Conservation (phyloP, 441 rosid genomes). For the Kokia cookei region DNA sequence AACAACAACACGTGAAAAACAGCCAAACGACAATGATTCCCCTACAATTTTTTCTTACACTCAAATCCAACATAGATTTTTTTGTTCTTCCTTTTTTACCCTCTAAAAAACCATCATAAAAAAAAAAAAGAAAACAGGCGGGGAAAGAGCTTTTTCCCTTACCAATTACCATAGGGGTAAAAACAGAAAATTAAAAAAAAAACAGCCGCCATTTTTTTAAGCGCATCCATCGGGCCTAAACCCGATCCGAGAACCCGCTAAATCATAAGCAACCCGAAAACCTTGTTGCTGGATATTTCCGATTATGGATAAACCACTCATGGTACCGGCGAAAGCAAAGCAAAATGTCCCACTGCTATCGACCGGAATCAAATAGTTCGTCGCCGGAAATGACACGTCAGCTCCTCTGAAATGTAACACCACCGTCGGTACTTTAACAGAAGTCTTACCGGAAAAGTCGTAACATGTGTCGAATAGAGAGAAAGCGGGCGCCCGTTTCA, state of each 20-base stretch:
- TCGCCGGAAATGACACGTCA: constrained; percentile 78
- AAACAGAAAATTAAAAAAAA: not conserved
- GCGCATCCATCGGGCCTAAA: constrained; percentile 67
- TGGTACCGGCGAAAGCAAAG: constrained; percentile 87
- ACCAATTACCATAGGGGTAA: not conserved
- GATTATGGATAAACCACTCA: constrained; percentile 72
- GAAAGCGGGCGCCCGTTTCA: constrained; percentile 64
- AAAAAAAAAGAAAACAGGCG: not conserved
- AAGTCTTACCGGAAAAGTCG: constrained; percentile 69
- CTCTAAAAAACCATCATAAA: not conserved
- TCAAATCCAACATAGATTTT: constrained; percentile 1
- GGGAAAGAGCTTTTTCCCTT: constrained; percentile 6
- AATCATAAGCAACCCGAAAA: constrained; percentile 73
- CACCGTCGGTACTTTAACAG: constrained; percentile 88
- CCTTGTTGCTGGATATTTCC: constrained; percentile 96
- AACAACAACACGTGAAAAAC: not conserved
- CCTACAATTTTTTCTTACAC: not conserved
- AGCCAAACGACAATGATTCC: not conserved
- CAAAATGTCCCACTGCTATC: constrained; percentile 64
- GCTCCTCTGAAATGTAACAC: constrained; percentile 78
- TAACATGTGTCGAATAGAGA: constrained; percentile 88
- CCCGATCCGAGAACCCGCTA: constrained; percentile 70
- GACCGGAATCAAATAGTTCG: constrained; percentile 78
- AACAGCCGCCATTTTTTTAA: constrained; percentile 10
- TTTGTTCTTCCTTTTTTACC: not conserved